Percentiles rank a stretch among this genome's conserved stretches.
Evolutionary conservation across 371 early-diverging fungal species (phyloP).

Genomic region (Circinella minor): DNA sequence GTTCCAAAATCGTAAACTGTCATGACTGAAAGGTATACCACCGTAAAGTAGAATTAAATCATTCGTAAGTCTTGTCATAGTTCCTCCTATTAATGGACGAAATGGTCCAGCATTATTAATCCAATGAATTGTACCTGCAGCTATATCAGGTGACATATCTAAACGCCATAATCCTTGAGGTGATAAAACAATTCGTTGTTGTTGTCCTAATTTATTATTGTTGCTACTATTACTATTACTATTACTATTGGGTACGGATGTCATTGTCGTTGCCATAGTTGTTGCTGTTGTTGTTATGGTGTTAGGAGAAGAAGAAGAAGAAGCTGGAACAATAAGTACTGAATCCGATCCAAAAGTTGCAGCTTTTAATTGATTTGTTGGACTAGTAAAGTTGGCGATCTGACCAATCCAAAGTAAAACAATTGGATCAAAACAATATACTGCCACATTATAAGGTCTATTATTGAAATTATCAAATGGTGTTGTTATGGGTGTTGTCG

Average conservation of each 20-base stretch:
- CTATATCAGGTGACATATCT: conserved; percentile 5
- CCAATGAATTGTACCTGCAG: conserved; percentile 7
- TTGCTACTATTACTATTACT: background rate
- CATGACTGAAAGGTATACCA: conserved; percentile 16
- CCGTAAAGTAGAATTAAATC: conserved; percentile 23
- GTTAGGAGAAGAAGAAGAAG: background rate
- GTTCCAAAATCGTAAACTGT: conserved; percentile 21
- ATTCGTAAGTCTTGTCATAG: conserved; percentile 13
- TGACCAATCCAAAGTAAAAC: conserved; percentile 15
- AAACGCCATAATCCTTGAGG: conserved; percentile 8
- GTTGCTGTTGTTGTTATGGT: background rate
- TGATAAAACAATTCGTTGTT: background rate
- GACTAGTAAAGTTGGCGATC: conserved; percentile 5
- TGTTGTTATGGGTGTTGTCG: background rate
- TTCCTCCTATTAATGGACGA: conserved; percentile 13
- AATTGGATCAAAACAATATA: conserved; percentile 23
- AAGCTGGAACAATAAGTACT: conserved; percentile 6
- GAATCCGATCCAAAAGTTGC: conserved; percentile 4
- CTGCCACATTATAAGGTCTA: conserved; percentile 8
- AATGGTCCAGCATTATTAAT: conserved; percentile 8
- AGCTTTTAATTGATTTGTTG: conserved; percentile 10
- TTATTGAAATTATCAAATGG: background rate
- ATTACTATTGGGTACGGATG: background rate
- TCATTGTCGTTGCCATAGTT: too few species aligned
- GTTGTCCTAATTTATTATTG: too few species aligned